Evolutionary conservation across 2,329 filamentous ascomycete genomes (phyloP).

Genomic region (Clonostachys sp.): DNA sequence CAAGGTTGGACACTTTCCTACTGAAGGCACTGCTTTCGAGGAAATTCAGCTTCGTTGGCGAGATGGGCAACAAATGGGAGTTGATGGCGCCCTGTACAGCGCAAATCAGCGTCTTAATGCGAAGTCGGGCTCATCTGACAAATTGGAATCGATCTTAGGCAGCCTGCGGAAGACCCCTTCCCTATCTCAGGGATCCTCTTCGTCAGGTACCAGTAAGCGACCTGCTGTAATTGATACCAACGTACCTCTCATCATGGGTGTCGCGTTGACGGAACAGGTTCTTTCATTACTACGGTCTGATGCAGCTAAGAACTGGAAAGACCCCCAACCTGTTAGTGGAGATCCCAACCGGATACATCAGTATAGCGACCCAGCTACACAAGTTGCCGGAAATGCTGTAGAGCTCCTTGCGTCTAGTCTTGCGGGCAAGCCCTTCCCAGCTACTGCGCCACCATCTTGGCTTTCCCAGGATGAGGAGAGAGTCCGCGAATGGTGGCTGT

Average conservation of each 20-base stretch:
- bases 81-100: conserved; percentile 32
- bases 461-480: conserved; percentile 39
- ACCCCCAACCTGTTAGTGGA: conserved; percentile 29
- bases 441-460: conserved; percentile 47
- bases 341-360: conserved; percentile 22
- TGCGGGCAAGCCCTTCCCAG: conserved; percentile 40
- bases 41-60: conserved; percentile 45
- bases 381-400: conserved; percentile 34
- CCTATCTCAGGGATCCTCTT: conserved; percentile 10
- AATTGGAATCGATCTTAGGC: conserved; percentile 33
- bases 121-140: conserved; percentile 25
- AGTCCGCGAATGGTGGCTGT: conserved; percentile 47
- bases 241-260: conserved; percentile 20
- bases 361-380: conserved; percentile 35
- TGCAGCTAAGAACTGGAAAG: conserved; percentile 33
- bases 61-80: conserved; percentile 39
- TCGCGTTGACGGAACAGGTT: conserved; percentile 32
- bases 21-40: conserved; percentile 31
- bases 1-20: conserved; percentile 28
- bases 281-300: conserved; percentile 38
- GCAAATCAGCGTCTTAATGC: conserved; percentile 37
- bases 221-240: conserved; percentile 6
- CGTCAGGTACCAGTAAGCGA: background rate
- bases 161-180: conserved; percentile 10
- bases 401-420: conserved; percentile 35